Base-by-base conservation (phyloP, 768 basidiomycete genomes). In the Trametes sanguinea region DNA sequence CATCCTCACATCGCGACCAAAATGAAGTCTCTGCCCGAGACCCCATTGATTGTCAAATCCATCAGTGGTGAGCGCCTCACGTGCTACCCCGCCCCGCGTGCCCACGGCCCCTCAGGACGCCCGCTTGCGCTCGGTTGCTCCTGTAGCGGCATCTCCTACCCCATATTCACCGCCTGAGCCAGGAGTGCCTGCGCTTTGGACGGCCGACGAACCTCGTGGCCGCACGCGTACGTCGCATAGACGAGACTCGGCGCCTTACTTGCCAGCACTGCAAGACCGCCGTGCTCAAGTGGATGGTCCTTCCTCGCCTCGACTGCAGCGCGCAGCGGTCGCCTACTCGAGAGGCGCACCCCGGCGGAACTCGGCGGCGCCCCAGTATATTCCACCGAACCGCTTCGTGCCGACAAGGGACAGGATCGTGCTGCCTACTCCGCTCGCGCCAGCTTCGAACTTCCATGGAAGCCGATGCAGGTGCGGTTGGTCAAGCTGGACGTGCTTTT, bases 401-500 rank as follows among this genome's bases (percentile, higher is more conserved):
- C 61, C 67, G 2, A 53, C 60, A 8, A 33, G 68, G 48, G 68
- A 68, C 22, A 57, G 61, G 35, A 69, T 71, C 40, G 67, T 71
- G 11, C 63, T 71, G 2, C 71, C 71, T 14, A 47, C 69, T 5
- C 71, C 66, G 27, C 62, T 71, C 0, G 69, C 65, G n/a, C 40
- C 65, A 11, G 44, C 57, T 0, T 9, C 29, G n/a, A 45, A 16
- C 37, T 40, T 35, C 47, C 4, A 16, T 50, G 35, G 1, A 37
- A 22, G 52, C 32, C 11, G 27, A 22, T 35, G 5, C 53, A 10
- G 33, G 32, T 33, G 13, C 42, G 1, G 42, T 2, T 2, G 10
- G 42, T 14, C 1, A n/a, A 1, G 13, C 42, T 43, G n/a, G 39
- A 33, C 50, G 9, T 6, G 11, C 11, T 6, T 42, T 61, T 13